Evolutionary conservation across 1,139 yeast genomes (phyloP), one percentile per base, ranked within the genome.

Genomic region (Yarrowia galli): DNA sequence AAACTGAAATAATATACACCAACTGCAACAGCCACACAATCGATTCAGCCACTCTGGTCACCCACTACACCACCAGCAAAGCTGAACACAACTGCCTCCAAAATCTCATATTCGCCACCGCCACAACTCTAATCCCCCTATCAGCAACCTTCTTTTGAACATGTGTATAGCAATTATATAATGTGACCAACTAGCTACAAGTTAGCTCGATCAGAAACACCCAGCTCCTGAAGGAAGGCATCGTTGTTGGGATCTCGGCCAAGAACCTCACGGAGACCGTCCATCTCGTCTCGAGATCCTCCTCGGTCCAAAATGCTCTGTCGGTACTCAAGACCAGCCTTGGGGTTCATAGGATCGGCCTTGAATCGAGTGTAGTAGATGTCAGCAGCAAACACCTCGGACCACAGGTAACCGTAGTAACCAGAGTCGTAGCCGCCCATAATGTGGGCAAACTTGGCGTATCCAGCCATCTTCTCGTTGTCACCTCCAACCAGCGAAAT

Each of bases 401-500:
- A 89, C 87, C 92, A 91, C 79, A 91, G 79, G 77, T 91, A 91
- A 2, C 97, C 96, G 74, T 91, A 91, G 79, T 91, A 91, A 1
- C 96, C 96, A 18, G 95, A 87, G 71, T 89, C 92, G 75, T 91
- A 91, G 10, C 96, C 96, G 63, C 91, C 92, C 78, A 89, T 88
- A 79, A 91, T 83, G 75, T 91, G 97, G 5, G 92, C 93, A 76
- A 91, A 91, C 1, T 93, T 86, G 42, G 89, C 86, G 76, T 85
- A 90, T 2, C 96, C 96, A 7, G 65, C 65, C 54, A 58, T 65
- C 23, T 89, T 85, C 32, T 79, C 75, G 40, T 79, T 79, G 40
- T 85, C 81, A 1, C 68, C 65, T 36, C 63, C 68, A 49, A 89
- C 80, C 67, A 87, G 77, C 6, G 89, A 82, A 45, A 89, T 81